Evolutionary conservation across 2,329 filamentous ascomycete genomes (phyloP).

Genomic region (Cladophialophora carrionii): DNA sequence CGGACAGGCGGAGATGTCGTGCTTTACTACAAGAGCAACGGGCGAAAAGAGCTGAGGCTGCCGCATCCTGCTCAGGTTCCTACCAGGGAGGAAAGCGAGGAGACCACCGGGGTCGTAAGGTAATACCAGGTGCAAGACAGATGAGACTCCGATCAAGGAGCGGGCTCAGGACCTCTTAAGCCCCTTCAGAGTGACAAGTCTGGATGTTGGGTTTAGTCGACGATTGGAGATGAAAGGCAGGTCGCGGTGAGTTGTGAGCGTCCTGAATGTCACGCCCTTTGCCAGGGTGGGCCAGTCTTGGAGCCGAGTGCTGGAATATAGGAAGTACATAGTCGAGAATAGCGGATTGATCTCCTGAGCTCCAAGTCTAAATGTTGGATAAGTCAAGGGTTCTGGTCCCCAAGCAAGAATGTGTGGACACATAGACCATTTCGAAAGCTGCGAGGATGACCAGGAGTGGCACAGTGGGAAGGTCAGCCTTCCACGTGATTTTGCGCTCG

Average conservation of each 20-base stretch:
- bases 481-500: not conserved
- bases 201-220: not conserved
- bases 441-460: too few species aligned
- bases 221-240: not conserved
- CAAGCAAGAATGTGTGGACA: too few species aligned
- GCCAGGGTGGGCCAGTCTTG: not conserved
- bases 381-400: too few species aligned
- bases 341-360: not conserved
- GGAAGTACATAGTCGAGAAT: not conserved
- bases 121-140: conserved; percentile 1
- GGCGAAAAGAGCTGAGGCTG: conserved; percentile 62
- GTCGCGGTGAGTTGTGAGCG: not conserved
- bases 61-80: conserved; percentile 37
- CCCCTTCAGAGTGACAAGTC: too few species aligned
- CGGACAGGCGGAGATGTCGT: conserved; percentile 91
- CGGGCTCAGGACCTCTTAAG: too few species aligned
- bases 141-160: not conserved
- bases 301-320: not conserved
- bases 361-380: too few species aligned
- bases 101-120: conserved; percentile 33
- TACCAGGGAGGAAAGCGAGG: conserved; percentile 34
- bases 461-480: too few species aligned
- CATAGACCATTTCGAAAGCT: too few species aligned
- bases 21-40: conserved; percentile 88
- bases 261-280: not conserved